phyloP scores from a whole-genome alignment of 2,329 filamentous ascomycete genomes.

The Chaetothyriales sp. region DNA sequence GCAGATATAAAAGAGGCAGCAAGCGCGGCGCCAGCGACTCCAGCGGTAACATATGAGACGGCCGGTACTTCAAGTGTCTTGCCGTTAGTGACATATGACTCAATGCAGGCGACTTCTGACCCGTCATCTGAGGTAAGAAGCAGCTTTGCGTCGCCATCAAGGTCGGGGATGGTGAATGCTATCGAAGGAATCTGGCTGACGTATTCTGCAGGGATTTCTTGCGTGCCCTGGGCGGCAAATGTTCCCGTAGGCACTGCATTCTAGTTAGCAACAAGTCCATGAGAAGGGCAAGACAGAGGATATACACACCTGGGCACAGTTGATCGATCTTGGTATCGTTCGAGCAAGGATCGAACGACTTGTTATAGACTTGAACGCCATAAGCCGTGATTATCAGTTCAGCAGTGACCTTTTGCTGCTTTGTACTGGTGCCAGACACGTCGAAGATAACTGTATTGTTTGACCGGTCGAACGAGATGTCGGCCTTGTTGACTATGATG shows the following conservation, averaged over 20 bases:
- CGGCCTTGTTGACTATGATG: conserved; percentile 57
- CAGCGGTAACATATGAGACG: conserved; percentile 70
- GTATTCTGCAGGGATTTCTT: conserved; percentile 56
- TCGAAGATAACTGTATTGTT: conserved; percentile 65
- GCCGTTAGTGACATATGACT: conserved; percentile 70
- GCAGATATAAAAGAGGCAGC: conserved; percentile 58
- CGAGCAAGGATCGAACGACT: conserved; percentile 71
- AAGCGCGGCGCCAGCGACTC: conserved; percentile 72
- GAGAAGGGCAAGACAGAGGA: conserved; percentile 1
- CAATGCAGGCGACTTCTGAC: conserved; percentile 60
- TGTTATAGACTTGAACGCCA: conserved; percentile 63
- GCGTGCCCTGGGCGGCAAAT: conserved; percentile 58
- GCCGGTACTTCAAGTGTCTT: conserved; percentile 62
- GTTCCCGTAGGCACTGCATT: conserved; percentile 51
- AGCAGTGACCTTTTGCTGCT: conserved; percentile 66
- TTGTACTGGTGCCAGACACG: conserved; percentile 59
- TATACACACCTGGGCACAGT: conserved; percentile 63
- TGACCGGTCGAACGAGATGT: conserved; percentile 65
- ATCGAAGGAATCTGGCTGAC: conserved; percentile 68
- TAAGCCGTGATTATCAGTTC: conserved; percentile 66
- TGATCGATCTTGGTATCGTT: conserved; percentile 48
- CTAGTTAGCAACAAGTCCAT: conserved; percentile 14
- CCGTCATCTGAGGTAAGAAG: conserved; percentile 50
- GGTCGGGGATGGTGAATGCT: conserved; percentile 79
- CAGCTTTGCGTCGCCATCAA: conserved; percentile 71